Base-by-base conservation (phyloP, 441 rosid species). In the Isatis lusitanica region DNA sequence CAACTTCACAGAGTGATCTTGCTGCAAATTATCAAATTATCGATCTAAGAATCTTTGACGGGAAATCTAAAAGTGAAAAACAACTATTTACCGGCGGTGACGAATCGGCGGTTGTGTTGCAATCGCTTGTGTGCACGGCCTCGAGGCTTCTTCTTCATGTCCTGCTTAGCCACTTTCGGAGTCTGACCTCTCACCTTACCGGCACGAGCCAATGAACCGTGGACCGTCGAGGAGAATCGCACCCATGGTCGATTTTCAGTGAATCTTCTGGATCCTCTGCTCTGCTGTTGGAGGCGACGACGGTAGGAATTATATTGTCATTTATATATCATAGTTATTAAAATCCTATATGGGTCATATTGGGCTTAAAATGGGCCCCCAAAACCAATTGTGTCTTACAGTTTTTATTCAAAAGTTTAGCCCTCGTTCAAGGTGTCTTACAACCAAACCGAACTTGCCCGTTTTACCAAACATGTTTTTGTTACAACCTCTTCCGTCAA, bases 191-290 rank as follows among this genome's bases (percentile, higher is more conserved):
- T 78, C 74, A 85, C 89, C 74, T 85, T 85, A 4, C 85, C 87
- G 24, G 89, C 89, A 83, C 89, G 89, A 70, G 89, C 89, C 78
- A 85, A 61, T 1, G 89, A 85, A 50, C 89, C 87, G 78, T 85
- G 87, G 0, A 85, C 89, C 81, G 21, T 18, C 5, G 6, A 18
- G 13, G 33, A 50, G 33, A 66, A 51, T 66, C 36, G 38, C 71
- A 66, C 71, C 71, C 71, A 66, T 66, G 7, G 71, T 39, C 43
- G 61, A 39, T 51, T 24, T 6, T 13, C 28, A 3, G 59, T 35
- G 21, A 48, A 28, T 26, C 71, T 66, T 51, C 61, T 51, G 38
- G 71, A 6, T 50, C 36, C 36, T 21, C 28, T 48, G 48, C 61
- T 66, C 26, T 66, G 60, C 36, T 13, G 12, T 39, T 36, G 24